Conservation (phyloP, 2,329 filamentous ascomycete genomes). For the Talaromyces sp. region DNA sequence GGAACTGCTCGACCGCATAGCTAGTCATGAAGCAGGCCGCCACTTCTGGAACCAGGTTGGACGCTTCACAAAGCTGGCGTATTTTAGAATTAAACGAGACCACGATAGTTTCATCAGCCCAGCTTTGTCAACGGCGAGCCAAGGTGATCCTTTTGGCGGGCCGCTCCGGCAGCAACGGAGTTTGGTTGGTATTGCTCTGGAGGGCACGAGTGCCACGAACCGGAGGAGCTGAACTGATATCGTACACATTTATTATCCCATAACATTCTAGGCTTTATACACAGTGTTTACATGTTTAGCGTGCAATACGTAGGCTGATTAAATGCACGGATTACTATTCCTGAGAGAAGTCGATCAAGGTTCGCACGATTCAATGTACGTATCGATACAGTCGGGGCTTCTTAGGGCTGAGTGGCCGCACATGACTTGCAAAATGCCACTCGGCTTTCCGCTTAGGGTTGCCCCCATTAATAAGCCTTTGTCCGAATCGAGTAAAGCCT, state of each 20-base stretch:
- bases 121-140: slow-evolving; percentile 12
- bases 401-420: neutral
- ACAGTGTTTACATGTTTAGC: neutral
- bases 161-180: slow-evolving; percentile 34
- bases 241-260: too few relatives aligned
- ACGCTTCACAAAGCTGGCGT: slow-evolving; percentile 83
- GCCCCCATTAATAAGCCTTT: neutral
- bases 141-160: slow-evolving; percentile 19
- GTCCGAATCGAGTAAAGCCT: neutral
- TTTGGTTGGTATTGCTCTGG: slow-evolving; percentile 37
- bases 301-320: neutral
- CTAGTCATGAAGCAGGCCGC: slow-evolving; percentile 81
- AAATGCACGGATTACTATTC: neutral
- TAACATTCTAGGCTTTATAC: neutral
- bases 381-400: neutral
- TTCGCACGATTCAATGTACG: neutral
- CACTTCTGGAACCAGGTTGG: slow-evolving; percentile 90
- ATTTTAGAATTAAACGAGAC: slow-evolving; percentile 71
- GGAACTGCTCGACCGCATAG: slow-evolving; percentile 75
- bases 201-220: slow-evolving; percentile 19
- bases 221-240: slow-evolving; percentile 6
- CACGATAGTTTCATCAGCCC: slow-evolving; percentile 35
- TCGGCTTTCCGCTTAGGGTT: neutral
- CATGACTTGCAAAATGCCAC: neutral
- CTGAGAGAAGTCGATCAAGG: neutral